Base-by-base conservation (phyloP, 257 asterid species). In the Solanum bulbocastanum region DNA sequence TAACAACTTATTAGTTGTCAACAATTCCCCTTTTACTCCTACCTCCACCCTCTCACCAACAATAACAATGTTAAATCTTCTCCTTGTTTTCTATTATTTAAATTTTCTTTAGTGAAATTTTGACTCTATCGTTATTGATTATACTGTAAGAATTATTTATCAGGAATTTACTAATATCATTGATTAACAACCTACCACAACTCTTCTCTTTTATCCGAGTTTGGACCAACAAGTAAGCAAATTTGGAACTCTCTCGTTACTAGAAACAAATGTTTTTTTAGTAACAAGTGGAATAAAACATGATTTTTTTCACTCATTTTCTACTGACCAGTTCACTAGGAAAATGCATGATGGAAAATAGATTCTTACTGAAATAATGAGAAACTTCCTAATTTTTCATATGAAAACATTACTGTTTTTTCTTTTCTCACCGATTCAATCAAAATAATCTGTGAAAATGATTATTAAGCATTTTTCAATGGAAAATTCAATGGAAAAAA, bases 1-100 rank as follows among this genome's bases (percentile, higher is more conserved):
- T 65, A 82, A 85, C 82, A 81, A 87, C 82, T 87, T 56, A 40
- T 69, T 86, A 52, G 65, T 39, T 69, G 65, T 69, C 69, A 32
- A 72, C 83, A 32, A 22, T 15, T 16, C 22, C 30, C n/a, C 62
- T 32, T 62, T 86, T 68, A 68, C 39, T 86, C 71, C 33, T 71
- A 37, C 39, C n/a, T 25, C 60, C n/a, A 25, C n/a, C n/a, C 13
- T 27, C 84, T n/a, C 56, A 75, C 32, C 23, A 23, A 35, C 2
- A 35, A 72, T 32, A 18, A 2, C 4, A 25, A 62, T 62, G 71
- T 66, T 66, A 66, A 68, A 68, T 68, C 22, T 69, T 68, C 22
- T 69, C 16, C 39, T 30, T 49, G 60, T 3, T 16, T 71, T 69
- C 15, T 71, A 16, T 71, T 15, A 5, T 8, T 15, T 32, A 4